Percentiles rank a stretch among this genome's conserved stretches.
Evolutionary conservation across 306 rosid genomes (phyloP).

Genomic region (Rosa rugosa): DNA sequence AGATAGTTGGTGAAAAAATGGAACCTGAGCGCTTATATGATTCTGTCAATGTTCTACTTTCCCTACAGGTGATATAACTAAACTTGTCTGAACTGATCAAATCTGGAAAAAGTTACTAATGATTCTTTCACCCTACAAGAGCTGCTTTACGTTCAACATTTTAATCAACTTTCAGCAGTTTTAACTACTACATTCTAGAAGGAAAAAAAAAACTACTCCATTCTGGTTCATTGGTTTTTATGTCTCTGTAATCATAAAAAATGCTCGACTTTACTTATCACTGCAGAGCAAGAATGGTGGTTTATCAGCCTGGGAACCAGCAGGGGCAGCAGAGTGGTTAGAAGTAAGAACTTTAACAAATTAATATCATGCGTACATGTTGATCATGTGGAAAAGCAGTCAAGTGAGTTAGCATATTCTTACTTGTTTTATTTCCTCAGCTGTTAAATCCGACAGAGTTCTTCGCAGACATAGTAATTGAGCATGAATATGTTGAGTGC

Average conservation of each 20-base stretch:
- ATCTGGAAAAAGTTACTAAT: background rate
- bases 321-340: conserved; percentile 59
- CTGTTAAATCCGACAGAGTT: conserved; percentile 10
- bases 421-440: background rate
- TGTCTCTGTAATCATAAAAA: too few species aligned
- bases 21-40: conserved; percentile 51
- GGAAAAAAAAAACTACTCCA: too few species aligned
- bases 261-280: too few species aligned
- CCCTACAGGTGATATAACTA: conserved; percentile 49
- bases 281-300: conserved; percentile 48
- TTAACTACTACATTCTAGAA: background rate
- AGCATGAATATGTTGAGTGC: conserved; percentile 18
- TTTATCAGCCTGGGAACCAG: conserved; percentile 61
- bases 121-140: background rate
- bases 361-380: background rate
- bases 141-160: background rate
- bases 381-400: background rate
- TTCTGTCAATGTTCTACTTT: conserved; percentile 53
- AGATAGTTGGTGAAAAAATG: conserved; percentile 61
- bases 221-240: background rate
- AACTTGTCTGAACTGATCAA: background rate
- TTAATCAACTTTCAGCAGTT: background rate
- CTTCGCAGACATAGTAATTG: conserved; percentile 4
- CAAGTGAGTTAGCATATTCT: background rate
- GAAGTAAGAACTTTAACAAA: conserved; percentile 44